Conservation (phyloP, 1,284 basidiomycete species). For the Exobasidium cylindrosporum region DNA sequence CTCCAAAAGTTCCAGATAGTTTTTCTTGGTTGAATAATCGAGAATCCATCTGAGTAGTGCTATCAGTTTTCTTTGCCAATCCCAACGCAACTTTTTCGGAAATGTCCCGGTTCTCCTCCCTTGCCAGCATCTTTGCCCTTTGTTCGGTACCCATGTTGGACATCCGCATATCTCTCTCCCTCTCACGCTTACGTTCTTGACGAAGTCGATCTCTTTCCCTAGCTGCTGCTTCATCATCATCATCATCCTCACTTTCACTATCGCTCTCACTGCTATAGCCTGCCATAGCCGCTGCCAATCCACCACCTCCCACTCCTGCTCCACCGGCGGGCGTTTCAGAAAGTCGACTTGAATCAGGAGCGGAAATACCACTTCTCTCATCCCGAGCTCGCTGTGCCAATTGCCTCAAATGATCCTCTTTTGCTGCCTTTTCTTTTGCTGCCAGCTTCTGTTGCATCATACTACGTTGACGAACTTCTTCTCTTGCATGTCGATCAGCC, state of each 20-base stretch:
- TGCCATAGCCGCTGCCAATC: slow-evolving; percentile 72
- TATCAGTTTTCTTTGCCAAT: slow-evolving; percentile 92
- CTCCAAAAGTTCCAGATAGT: slow-evolving; percentile 72
- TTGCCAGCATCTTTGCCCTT: slow-evolving; percentile 87
- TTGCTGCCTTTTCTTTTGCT: slow-evolving; percentile 93
- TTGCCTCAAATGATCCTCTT: slow-evolving; percentile 91
- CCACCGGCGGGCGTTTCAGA: slow-evolving; percentile 31
- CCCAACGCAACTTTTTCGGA: slow-evolving; percentile 98
- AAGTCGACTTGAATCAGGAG: slow-evolving; percentile 32
- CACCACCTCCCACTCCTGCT: slow-evolving; percentile 22
- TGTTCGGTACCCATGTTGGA: slow-evolving; percentile 98
- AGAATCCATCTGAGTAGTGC: slow-evolving; percentile 86
- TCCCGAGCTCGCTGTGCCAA: slow-evolving; percentile 92
- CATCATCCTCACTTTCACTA: slow-evolving; percentile 18
- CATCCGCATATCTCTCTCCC: slow-evolving; percentile 97
- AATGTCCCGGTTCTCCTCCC: slow-evolving; percentile 93
- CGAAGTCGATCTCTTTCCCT: slow-evolving; percentile 85
- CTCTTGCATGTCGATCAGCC: slow-evolving; percentile 95
- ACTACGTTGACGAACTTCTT: slow-evolving; percentile 91
- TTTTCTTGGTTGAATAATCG: slow-evolving; percentile 95
- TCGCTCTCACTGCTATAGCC: slow-evolving; percentile 62
- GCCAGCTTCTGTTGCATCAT: slow-evolving; percentile 98
- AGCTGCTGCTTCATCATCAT: slow-evolving; percentile 77
- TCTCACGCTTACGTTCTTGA: slow-evolving; percentile 82
- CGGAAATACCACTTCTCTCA: slow-evolving; percentile 73